Base-by-base conservation (phyloP, 805 yeast species). In the Hanseniaspora guilliermondii region DNA sequence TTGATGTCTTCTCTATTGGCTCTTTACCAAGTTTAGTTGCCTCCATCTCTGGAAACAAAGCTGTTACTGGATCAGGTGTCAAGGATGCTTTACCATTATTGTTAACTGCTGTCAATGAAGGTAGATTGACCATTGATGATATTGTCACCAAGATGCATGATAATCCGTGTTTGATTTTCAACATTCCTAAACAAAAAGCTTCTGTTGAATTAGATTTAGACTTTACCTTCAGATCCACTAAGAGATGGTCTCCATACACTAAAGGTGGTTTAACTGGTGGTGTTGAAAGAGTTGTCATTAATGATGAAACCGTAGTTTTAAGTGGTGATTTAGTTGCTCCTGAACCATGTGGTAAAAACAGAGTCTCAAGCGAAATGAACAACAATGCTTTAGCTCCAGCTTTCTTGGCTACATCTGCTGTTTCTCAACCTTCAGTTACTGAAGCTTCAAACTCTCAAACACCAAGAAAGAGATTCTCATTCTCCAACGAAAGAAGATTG, bases 1-100 rank as follows among this genome's bases (percentile, higher is more conserved):
- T 91, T 65, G 97, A 91, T 71, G 85, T 88, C 60, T 86, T 91
- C 75, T 81, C 95, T 21, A 74, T 89, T 60, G 97, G 97, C 59
- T 74, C 76, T 40, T 67, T 85, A 58, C 96, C 96, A 62, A 76
- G 83, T 49, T 73, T 77, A 58, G 72, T 89, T 55, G 87, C 95
- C 44, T 69, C 76, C 62, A 81, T 79, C 58, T 71, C 78, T 56
- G 84, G 85, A 48, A 68, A 80, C 62, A 73, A 76, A 52, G 75
- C 78, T 56, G 73, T 73, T 45, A 78, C 89, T 38, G 96, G 93
- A 58, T 71, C 81, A 57, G 96, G 95, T 63, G 75, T 86, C 63
- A 73, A 79, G 55, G 95, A 87, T 68, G 80, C 88, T 45, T 70
- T 89, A 57, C 96, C 96, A 61, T 74, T 89, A 65, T 75, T 91